phyloP scores from a whole-genome alignment of 2,329 filamentous ascomycete genomes.

The Fusarium burgessii region DNA sequence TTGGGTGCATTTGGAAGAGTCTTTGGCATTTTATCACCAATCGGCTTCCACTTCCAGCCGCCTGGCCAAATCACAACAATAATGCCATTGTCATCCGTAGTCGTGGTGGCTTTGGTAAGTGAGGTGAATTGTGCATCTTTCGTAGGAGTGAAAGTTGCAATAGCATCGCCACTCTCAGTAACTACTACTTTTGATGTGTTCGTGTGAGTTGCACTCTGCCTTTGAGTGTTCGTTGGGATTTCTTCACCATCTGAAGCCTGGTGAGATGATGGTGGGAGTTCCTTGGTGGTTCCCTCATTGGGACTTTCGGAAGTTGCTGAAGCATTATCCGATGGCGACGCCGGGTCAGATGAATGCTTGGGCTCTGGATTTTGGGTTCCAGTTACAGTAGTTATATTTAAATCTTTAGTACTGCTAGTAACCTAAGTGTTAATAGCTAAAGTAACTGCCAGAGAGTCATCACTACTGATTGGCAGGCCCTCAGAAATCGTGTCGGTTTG shows the following conservation, averaged over 20 bases:
- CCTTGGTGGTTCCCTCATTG: neutral
- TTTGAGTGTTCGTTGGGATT: neutral
- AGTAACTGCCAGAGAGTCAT: neutral
- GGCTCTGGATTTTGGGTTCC: neutral
- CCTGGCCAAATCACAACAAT: neutral
- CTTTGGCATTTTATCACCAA: neutral
- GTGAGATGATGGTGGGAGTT: neutral
- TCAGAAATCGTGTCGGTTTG: neutral
- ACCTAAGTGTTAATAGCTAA: neutral
- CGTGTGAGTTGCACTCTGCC: neutral
- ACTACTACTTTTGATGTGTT: neutral
- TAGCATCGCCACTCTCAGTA: neutral
- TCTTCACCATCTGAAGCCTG: neutral
- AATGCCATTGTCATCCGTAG: neutral
- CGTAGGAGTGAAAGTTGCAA: neutral
- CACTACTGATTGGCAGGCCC: neutral
- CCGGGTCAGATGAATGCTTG: neutral
- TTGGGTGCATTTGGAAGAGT: neutral
- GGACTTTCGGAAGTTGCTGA: neutral
- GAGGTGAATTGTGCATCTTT: neutral
- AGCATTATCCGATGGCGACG: neutral
- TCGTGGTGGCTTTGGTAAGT: neutral
- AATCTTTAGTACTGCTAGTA: neutral
- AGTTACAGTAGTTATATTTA: neutral
- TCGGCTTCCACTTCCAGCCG: neutral